Conservation (phyloP, 257 asterid species). For the Penstemon eatonii region DNA sequence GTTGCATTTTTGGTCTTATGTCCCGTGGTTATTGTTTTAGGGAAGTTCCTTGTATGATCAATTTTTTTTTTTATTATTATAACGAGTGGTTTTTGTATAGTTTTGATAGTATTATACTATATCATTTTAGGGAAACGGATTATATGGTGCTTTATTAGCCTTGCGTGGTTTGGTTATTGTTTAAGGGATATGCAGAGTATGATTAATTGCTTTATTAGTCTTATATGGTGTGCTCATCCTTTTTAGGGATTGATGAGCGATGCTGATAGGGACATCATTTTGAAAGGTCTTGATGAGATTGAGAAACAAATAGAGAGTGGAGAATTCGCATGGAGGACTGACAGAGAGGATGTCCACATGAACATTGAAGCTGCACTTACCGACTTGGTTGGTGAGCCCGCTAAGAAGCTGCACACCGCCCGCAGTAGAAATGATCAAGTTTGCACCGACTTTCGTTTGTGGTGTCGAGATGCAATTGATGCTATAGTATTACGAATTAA, state of each 20-base stretch:
- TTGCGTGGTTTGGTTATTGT: too few relatives aligned
- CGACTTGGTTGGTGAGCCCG: constrained; percentile 94
- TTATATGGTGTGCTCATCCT: neutral
- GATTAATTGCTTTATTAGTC: constrained; percentile 4
- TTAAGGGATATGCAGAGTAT: neutral
- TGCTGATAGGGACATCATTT: constrained; percentile 59
- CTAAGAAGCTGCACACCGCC: constrained; percentile 97
- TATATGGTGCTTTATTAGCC: too few relatives aligned
- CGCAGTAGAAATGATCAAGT: constrained; percentile 97
- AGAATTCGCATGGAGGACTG: constrained; percentile 84
- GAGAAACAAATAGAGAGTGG: constrained; percentile 74
- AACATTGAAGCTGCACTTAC: constrained; percentile 96
- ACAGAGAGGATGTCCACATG: constrained; percentile 99
- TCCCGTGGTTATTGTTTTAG: too few relatives aligned
- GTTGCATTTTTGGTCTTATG: too few relatives aligned
- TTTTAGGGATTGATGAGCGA: constrained; percentile 80
- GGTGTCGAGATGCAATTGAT: constrained; percentile 94
- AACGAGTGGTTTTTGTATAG: neutral
- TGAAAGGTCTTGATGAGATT: constrained; percentile 73
- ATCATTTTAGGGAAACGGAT: too few relatives aligned
- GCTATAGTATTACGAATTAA: constrained; percentile 47
- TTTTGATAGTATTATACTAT: too few relatives aligned
- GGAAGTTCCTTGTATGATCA: neutral
- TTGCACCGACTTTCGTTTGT: constrained; percentile 84
- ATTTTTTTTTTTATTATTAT: neutral